phyloP scores from a whole-genome alignment of 371 early-diverging fungal genomes.

The Mortierella sp. region DNA sequence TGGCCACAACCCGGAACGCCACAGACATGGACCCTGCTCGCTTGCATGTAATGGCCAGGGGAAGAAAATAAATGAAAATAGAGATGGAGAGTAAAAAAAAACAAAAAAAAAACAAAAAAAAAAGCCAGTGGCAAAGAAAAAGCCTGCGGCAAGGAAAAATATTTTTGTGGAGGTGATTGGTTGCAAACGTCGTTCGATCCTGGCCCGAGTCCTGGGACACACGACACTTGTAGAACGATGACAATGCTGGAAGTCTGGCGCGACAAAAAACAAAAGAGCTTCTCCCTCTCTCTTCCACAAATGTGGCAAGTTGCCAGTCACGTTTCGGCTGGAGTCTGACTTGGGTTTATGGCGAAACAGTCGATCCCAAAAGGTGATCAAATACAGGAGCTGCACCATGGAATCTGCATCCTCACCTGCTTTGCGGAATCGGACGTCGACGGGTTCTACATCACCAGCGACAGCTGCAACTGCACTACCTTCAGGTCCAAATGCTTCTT shows the following conservation, averaged over 20 bases:
- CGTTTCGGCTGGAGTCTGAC: too few relatives aligned
- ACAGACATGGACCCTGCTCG: conserved; percentile 7
- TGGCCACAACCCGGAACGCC: conserved; percentile 12
- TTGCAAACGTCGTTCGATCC: background rate
- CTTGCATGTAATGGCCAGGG: too few relatives aligned
- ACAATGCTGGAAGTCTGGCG: background rate
- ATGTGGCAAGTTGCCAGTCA: background rate
- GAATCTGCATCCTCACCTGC: background rate
- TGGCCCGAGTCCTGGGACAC: background rate
- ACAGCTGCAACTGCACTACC: background rate
- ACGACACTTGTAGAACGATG: background rate
- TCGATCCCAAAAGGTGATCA: background rate
- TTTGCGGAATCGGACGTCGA: background rate
- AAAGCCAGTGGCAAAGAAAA: background rate
- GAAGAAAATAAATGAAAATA: too few relatives aligned
- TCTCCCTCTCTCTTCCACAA: background rate
- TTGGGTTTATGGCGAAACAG: background rate
- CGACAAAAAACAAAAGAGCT: background rate
- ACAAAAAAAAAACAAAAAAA: too few relatives aligned
- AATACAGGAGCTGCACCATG: background rate
- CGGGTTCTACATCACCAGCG: background rate
- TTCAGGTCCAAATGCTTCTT: background rate
- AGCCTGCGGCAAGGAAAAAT: conserved; percentile 1
- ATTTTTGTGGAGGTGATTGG: too few relatives aligned
- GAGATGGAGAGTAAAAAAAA: too few relatives aligned